Percentiles rank a stretch among this genome's conserved stretches.
phyloP scores from a whole-genome alignment of 495 filamentous ascomycete genomes.

The Neurospora sp. region DNA sequence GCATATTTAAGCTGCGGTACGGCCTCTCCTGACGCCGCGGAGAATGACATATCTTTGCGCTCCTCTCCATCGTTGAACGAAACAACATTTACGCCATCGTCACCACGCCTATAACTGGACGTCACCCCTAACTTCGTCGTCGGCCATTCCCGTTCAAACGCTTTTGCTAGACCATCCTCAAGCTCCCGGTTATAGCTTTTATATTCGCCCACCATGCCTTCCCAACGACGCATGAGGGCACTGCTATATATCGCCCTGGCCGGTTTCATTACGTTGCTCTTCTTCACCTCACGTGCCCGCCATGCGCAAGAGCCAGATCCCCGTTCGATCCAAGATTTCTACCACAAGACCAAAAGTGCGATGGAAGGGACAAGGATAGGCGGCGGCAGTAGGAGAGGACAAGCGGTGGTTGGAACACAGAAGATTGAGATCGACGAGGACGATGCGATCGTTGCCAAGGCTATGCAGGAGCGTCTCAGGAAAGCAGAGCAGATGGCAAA shows the following conservation, averaged over 20 bases:
- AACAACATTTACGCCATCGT: neutral
- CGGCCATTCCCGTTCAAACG: neutral
- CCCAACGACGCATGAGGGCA: slow-evolving; percentile 54
- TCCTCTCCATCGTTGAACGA: neutral
- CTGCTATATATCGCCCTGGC: slow-evolving; percentile 48
- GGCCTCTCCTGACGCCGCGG: neutral
- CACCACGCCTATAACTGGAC: neutral
- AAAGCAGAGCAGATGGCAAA: slow-evolving; percentile 48
- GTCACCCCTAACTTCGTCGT: neutral
- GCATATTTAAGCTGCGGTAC: neutral
- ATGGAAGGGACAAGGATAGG: slow-evolving; percentile 25
- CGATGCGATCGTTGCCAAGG: slow-evolving; percentile 26
- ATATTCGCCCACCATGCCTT: slow-evolving; percentile 49
- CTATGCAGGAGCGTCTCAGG: slow-evolving; percentile 34
- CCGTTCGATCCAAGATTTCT: slow-evolving; percentile 39
- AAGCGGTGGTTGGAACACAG: slow-evolving; percentile 24
- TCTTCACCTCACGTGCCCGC: slow-evolving; percentile 44
- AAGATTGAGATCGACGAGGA: slow-evolving; percentile 39
- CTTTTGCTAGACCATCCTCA: neutral
- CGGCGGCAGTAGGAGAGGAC: slow-evolving; percentile 7
- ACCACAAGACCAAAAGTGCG: slow-evolving; percentile 44
- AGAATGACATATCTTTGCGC: neutral
- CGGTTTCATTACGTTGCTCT: slow-evolving; percentile 48
- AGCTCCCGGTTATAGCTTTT: neutral
- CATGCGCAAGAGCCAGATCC: slow-evolving; percentile 25